Conservation (phyloP, 257 asterid species). For the Salvia rosmarinus region DNA sequence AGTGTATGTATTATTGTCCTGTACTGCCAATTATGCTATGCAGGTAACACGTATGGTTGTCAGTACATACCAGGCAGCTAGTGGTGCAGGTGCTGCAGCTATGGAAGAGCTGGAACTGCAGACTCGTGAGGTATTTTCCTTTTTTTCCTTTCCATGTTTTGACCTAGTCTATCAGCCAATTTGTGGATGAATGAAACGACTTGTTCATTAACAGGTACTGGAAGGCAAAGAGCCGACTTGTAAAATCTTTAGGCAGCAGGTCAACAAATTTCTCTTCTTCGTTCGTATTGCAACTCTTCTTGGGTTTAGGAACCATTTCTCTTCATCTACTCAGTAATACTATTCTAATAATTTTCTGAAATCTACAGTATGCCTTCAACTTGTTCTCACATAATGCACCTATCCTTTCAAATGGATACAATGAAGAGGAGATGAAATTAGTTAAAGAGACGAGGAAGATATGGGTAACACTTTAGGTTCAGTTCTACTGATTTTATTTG, state of each 20-base stretch:
- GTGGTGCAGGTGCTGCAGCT: conserved; percentile 97
- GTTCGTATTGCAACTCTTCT: background rate
- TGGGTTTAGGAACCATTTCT: conserved; percentile 2
- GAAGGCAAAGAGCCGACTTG: conserved; percentile 89
- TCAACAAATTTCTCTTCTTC: conserved; percentile 31
- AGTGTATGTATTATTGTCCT: background rate
- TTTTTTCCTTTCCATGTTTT: background rate
- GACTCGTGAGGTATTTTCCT: conserved; percentile 74
- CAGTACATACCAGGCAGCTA: conserved; percentile 72
- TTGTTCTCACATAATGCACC: conserved; percentile 97
- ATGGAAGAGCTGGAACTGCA: conserved; percentile 97
- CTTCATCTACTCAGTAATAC: conserved; percentile 15
- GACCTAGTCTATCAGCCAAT: conserved; percentile 6
- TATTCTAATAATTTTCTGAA: conserved; percentile 3
- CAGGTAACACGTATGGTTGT: conserved; percentile 68
- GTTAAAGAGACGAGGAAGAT: conserved; percentile 94
- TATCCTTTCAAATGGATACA: conserved; percentile 84
- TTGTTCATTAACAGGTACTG: conserved; percentile 54
- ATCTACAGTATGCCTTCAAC: conserved; percentile 92
- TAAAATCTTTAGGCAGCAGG: conserved; percentile 83
- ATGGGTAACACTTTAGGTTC: conserved; percentile 61
- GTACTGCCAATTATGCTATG: conserved; percentile 6
- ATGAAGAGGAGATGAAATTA: conserved; percentile 97
- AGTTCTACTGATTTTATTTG: background rate
- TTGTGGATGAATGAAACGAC: background rate